A percentile compares a stretch with the other conserved stretches of the same genome.
These are phyloP conservation scores for Striga hermonthica DNA, from an alignment of 305 asterid species.

Conservation along the genomic window DNA sequence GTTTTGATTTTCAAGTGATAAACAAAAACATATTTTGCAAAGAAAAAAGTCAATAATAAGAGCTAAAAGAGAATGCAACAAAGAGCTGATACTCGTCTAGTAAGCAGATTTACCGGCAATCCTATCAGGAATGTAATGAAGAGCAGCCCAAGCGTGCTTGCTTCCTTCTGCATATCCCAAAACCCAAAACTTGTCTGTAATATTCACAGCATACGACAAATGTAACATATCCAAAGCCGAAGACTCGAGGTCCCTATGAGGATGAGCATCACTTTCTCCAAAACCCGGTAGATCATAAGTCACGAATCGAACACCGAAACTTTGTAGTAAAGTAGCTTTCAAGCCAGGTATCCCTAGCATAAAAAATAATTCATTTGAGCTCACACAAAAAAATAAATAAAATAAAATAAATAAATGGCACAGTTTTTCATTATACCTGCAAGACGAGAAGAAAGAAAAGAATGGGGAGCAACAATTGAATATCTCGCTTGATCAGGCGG, in stretches of 20 bases:
- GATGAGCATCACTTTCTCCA: slow-evolving; percentile 96
- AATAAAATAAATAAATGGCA: background rate
- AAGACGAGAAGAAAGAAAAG: slow-evolving; percentile 85
- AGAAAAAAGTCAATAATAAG: no score
- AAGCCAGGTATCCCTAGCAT: slow-evolving; percentile 79
- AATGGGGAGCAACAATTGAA: slow-evolving; percentile 69
- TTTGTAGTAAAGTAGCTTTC: slow-evolving; percentile 54
- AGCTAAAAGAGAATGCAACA: no score
- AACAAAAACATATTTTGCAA: no score
- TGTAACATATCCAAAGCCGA: slow-evolving; percentile 88
- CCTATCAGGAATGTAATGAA: slow-evolving; percentile 86
- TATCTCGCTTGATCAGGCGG: slow-evolving; percentile 71
- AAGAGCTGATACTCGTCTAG: no score
- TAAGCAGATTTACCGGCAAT: slow-evolving; percentile 54
- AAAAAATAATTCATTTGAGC: slow-evolving; percentile 13
- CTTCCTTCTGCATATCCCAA: slow-evolving; percentile 75
- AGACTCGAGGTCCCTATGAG: slow-evolving; percentile 66
- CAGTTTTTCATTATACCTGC: slow-evolving; percentile 51
- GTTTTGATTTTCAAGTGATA: no score
- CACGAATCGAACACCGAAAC: slow-evolving; percentile 74
- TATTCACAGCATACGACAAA: slow-evolving; percentile 70
- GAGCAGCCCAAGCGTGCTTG: slow-evolving; percentile 93
- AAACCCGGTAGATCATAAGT: slow-evolving; percentile 88
- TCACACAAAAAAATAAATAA: background rate
- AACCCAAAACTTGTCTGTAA: slow-evolving; percentile 87